Evolutionary conservation across 305 asterid genomes (phyloP), one percentile per base, ranked within the genome.

Genomic region (Caryopteris hybrid): DNA sequence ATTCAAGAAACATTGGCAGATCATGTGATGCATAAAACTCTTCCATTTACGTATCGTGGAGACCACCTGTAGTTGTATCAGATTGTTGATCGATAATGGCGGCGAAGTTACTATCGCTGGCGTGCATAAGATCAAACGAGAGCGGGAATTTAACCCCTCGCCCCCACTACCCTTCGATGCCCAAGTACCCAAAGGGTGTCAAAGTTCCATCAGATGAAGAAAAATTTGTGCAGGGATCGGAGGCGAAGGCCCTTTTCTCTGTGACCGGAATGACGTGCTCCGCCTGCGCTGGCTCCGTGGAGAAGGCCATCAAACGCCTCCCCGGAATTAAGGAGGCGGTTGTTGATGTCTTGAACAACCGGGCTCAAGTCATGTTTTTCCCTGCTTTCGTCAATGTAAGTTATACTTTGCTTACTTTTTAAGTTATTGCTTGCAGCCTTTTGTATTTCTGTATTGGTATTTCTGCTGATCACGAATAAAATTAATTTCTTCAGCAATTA

Each of bases 121-220:
- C 94, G 61, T 89, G 96, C 69, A 78, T 85, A 61, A 43, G 80
- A 54, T 31, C 76, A 6, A 74, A 63, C 43, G 74, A 80, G 61
- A 75, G 61, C 36, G 76, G 83, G 41, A 68, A 77, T 43, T 70
- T 77, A 10, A 74, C 89, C 6, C 85, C 92, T 8, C 84, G 83
- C 46, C 91, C 96, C 0, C 96, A 80, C 82, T 90, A 90, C 13
- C 96, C 95, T n/a, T 90, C 93, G 48, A 90, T 87, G 96, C 95
- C 90, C 6, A 87, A 77, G 42, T 84, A 85, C 17, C 95, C 96
- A 0, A 84, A 76, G 46, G 87, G 86, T 17, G 33, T 74, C 50
- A 64, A 27, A 41, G 33, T 53, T 13, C 59, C 81, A 0, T 31
- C 78, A 1, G 89, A 86, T 55, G 81, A 79, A 27, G 90, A 85